These are phyloP conservation scores for Colletotrichum shisoi DNA, from an alignment of 2,329 filamentous ascomycete genomes.

Conservation along the genomic window DNA sequence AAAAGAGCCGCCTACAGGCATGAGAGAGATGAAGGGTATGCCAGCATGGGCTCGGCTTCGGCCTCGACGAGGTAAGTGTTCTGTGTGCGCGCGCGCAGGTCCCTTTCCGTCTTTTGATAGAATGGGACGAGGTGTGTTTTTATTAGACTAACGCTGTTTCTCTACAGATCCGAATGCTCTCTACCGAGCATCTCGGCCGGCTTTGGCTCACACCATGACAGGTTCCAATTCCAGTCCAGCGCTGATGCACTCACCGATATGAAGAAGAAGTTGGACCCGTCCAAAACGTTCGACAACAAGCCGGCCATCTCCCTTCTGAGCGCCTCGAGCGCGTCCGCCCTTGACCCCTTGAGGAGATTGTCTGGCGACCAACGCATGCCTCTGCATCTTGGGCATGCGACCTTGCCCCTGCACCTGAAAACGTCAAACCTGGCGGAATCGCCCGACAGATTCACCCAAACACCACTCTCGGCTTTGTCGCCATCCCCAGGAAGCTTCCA, in stretches of 20 bases:
- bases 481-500: conserved; percentile 53
- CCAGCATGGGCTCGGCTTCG: conserved; percentile 52
- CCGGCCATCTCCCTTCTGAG: conserved; percentile 55
- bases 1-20: conserved; percentile 44
- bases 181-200: conserved; percentile 47
- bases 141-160: conserved; percentile 40
- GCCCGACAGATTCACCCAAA: conserved; percentile 55
- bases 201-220: conserved; percentile 61
- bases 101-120: not conserved
- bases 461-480: conserved; percentile 59
- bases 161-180: conserved; percentile 54
- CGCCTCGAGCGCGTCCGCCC: conserved; percentile 48
- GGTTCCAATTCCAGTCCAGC: conserved; percentile 57
- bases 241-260: conserved; percentile 60
- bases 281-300: conserved; percentile 55
- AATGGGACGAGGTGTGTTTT: not conserved
- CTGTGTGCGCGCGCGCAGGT: conserved; percentile 1
- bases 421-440: conserved; percentile 53
- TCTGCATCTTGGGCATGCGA: conserved; percentile 58
- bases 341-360: conserved; percentile 50
- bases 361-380: conserved; percentile 53
- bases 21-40: conserved; percentile 55
- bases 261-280: conserved; percentile 64
- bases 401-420: conserved; percentile 47
- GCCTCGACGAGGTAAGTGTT: conserved; percentile 41